phyloP scores from a whole-genome alignment of 2,329 filamentous ascomycete species.

The Diaporthe humulicola region DNA sequence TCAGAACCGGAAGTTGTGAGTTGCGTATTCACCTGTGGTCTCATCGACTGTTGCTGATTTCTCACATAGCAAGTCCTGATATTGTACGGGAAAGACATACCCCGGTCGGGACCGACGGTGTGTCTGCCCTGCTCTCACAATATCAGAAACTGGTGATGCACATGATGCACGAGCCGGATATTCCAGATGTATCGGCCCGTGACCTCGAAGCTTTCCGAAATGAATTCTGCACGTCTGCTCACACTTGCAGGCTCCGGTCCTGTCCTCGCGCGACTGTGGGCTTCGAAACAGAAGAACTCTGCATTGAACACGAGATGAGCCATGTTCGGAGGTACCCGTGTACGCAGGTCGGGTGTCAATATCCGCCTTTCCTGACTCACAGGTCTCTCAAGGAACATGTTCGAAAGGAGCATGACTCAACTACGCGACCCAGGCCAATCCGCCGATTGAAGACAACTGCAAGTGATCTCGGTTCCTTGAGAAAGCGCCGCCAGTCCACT shows the following conservation, averaged over 20 bases:
- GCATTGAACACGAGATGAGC: conserved; percentile 38
- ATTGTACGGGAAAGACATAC: not conserved
- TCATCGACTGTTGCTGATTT: not conserved
- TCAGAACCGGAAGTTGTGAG: not conserved
- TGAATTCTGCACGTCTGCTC: conserved; percentile 35
- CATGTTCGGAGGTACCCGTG: conserved; percentile 35
- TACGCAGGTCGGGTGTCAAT: not conserved
- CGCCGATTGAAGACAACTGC: not conserved
- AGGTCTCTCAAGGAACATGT: not conserved
- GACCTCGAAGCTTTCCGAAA: conserved; percentile 41
- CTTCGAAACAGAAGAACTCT: conserved; percentile 38
- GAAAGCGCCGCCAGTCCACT: too few relatives aligned
- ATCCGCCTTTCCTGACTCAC: not conserved
- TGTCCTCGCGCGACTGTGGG: conserved; percentile 41
- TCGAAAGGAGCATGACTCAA: not conserved
- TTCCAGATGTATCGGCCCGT: conserved; percentile 20
- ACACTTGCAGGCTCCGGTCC: conserved; percentile 38
- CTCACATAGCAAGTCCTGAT: not conserved
- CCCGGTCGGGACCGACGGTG: not conserved
- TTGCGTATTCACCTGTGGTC: not conserved
- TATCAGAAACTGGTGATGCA: conserved; percentile 35
- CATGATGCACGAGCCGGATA: conserved; percentile 27
- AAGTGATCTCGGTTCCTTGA: too few relatives aligned
- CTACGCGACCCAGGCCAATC: not conserved
- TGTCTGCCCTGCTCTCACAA: not conserved